Base-by-base conservation (phyloP, 257 asterid species). In the Capsicum baccatum region DNA sequence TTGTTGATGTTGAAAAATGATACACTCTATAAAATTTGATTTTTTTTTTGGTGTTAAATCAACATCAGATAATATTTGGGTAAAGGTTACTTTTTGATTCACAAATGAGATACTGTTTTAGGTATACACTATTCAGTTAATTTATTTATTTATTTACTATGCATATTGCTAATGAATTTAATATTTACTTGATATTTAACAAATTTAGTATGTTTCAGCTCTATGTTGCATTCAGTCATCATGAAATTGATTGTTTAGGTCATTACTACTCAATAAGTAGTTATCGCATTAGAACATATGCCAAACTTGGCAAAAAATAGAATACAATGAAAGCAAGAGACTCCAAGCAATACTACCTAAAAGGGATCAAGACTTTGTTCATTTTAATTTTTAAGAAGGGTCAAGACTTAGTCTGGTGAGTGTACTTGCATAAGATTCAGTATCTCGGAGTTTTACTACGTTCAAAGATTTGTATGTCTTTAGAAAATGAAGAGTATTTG, bases 81-180 rank as follows among this genome's bases (percentile, higher is more conserved):
- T 26, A 26, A 26, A 6, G 44, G 42, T 74, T 47, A 52, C 81
- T 13, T 21, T 68, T 74, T 74, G 5, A 74, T 74, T 74, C 80
- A 50, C 8, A 21, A 74, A 48, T 21, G 81, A 19, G 81, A 74
- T 74, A 74, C 50, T 50, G 47, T n/a, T 74, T 47, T 44, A 44
- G 3, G 6, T n/a, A 10, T n/a, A 44, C 37, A 71, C 39, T n/a
- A 19, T n/a, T 11, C 16, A 47, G 39, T 73, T n/a, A 39, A 47
- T 73, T 17, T 2, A 3, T n/a, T 73, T 39, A 26, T 26, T 26
- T 26, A 26, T 26, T 26, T 26, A 26, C 2, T 26, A 26, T 73
- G 80, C n/a, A n/a, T 50, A 50, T 50, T 50, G 47, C 42, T 26
- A 26, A 26, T 26, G 33, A 26, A 26, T 26, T 26, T 26, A 26